These are phyloP conservation scores for Sporormia fimetaria DNA, from an alignment of 495 filamentous ascomycete species.

Conservation along the genomic window DNA sequence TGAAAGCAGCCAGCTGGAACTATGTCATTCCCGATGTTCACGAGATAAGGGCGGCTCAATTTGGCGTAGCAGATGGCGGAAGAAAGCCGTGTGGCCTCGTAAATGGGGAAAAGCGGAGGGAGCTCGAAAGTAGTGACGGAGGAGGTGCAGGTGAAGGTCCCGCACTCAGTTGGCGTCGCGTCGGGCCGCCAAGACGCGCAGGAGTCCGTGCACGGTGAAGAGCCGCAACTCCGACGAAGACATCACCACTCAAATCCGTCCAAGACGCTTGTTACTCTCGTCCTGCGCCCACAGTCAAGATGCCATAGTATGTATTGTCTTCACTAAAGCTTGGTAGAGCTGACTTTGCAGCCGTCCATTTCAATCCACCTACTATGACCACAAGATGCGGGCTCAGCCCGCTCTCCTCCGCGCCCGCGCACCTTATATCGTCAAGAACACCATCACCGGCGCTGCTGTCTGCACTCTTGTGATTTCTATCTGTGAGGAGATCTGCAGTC, in stretches of 20 bases:
- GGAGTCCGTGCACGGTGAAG: slow-evolving; percentile 7
- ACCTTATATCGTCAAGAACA: slow-evolving; percentile 86
- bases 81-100: too few relatives aligned
- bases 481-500: slow-evolving; percentile 48
- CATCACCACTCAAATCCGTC: background rate
- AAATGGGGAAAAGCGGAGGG: too few relatives aligned
- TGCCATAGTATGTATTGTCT: slow-evolving; percentile 20
- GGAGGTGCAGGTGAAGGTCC: too few relatives aligned
- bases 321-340: background rate
- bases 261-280: background rate
- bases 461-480: slow-evolving; percentile 61
- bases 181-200: too few relatives aligned
- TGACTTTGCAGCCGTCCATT: slow-evolving; percentile 44
- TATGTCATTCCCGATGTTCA: slow-evolving; percentile 8
- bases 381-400: slow-evolving; percentile 62
- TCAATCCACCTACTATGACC: slow-evolving; percentile 79
- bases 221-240: slow-evolving; percentile 13
- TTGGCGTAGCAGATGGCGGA: too few relatives aligned
- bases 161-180: too few relatives aligned
- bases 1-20: background rate
- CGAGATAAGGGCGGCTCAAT: too few relatives aligned
- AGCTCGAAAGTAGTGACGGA: too few relatives aligned
- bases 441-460: slow-evolving; percentile 58
- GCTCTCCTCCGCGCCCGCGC: slow-evolving; percentile 81
- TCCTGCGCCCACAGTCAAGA: slow-evolving; percentile 8